Base-by-base conservation (phyloP, 2,329 filamentous ascomycete genomes). In the Cadophora sp. region DNA sequence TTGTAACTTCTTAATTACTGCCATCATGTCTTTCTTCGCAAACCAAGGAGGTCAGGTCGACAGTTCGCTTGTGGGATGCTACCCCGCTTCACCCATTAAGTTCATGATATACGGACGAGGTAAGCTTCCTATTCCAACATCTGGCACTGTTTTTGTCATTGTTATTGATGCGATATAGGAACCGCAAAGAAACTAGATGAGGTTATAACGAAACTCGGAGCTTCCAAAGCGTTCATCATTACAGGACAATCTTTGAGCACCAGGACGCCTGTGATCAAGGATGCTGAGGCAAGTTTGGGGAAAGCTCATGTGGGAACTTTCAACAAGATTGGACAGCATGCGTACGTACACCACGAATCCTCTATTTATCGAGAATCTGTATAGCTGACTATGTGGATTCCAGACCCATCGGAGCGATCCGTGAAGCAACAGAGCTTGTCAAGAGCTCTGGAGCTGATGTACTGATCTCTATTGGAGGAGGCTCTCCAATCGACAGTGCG, bases 161-260 rank as follows among this genome's bases (percentile, higher is more conserved):
- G 11, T 16, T 22, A 30, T 22, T 56, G 30, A 59, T 14, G 5
- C 1, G 2, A 4, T 30, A 33, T 16, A 71, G 70, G 70, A 39
- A 66, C 70, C 36, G 61, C 66, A 14, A 67, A 71, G 27, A 67
- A 68, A 8, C 59, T 69, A 1, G 58, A 65, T 20, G 65, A 62
- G 18, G 67, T 69, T 11, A 66, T 70, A 18, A 24, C 27, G 2
- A 72, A 68, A 14, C 60, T 72, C 16, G 68, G 69, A 33, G 74
- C 72, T 3, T 85, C 83, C 61, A 85, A 85, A 76, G 85, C 84
- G 1, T 87, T 87, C 76, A 84, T 87, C 72, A 82, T 87, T 53
- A 87, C 85, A 0, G 84, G 84, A 27, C 79, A 76, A 50, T 86
- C 84, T 0, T 79, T 87, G 7, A 82, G 83, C 7, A 83, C 75